Evolutionary conservation across 2,329 filamentous ascomycete species (phyloP), one percentile per base, ranked within the genome.

Genomic region (Fusarium sp.): DNA sequence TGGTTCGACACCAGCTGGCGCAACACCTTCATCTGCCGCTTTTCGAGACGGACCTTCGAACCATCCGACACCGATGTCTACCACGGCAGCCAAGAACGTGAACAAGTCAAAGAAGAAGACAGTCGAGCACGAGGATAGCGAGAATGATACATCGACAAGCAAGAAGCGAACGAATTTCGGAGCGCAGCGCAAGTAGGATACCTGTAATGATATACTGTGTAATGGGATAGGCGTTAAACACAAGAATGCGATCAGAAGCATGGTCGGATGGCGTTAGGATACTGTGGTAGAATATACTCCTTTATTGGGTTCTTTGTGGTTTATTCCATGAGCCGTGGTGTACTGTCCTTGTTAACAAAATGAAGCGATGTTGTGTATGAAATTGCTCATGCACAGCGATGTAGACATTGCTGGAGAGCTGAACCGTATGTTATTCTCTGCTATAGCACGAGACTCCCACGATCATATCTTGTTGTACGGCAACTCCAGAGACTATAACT

Each of bases 161-260:
- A 89, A 88, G 77, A 84, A 86, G 56, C 80, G 87, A 65, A 88
- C 86, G 4, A 86, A 86, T 71, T 88, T 89, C 75, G 86, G 86
- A 16, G 83, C 85, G 1, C 80, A 81, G 31, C 81, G 86, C 57
- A 88, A 86, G 74, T 85, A 71, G 44, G 64, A 11, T n/a, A 40
- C n/a, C 13, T 30, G 28, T 40, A 37, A 40, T 28, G 34, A 40
- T 49, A 16, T 20, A 30, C 23, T 31, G 56, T 26, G 44, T 46
- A 11, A 47, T 52, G n/a, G 16, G 26, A 26, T 36, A 26, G 38
- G 51, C 49, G 67, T 70, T 69, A 45, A 38, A 38, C 33, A 38
- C 26, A 57, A 38, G 12, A 28, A 18, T 40, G 28, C 30, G 30
- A 44, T 45, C 56, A 46, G 34, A 47, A 57, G 52, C 16, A 60